phyloP scores from a whole-genome alignment of 129 eudicot species.

The Flaveria brownii region DNA sequence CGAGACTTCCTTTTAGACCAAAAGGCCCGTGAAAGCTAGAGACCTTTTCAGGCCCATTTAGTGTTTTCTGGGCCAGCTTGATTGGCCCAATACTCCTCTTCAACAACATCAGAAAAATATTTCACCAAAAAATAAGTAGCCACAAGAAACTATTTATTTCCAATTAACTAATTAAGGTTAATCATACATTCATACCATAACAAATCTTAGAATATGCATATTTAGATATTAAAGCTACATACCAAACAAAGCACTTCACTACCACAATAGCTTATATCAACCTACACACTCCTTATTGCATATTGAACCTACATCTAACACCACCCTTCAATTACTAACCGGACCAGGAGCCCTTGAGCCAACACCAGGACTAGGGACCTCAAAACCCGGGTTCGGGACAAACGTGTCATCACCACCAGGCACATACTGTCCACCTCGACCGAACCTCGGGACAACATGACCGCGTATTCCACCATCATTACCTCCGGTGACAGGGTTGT shows the following conservation, averaged over 20 bases:
- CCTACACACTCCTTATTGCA: slow-evolving; percentile 14
- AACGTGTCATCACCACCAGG: slow-evolving; percentile 70
- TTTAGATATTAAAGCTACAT: not conserved
- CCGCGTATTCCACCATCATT: slow-evolving; percentile 35
- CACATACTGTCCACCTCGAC: slow-evolving; percentile 30
- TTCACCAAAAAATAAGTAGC: not conserved
- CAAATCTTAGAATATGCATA: not conserved
- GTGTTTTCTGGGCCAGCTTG: too few relatives aligned
- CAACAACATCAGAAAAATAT: not conserved
- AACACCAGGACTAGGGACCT: slow-evolving; percentile 40
- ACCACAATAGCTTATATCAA: not conserved
- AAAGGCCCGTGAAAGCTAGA: too few relatives aligned
- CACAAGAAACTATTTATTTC: not conserved
- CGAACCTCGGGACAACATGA: slow-evolving; percentile 3
- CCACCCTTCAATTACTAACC: slow-evolving; percentile 26
- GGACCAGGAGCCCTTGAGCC: slow-evolving; percentile 34
- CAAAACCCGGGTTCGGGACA: slow-evolving; percentile 65
- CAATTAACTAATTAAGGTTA: not conserved
- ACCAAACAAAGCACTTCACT: not conserved
- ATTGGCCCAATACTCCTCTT: not conserved
- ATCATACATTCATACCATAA: not conserved
- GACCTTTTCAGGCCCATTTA: not conserved
- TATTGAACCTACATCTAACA: not conserved
- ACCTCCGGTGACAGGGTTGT: slow-evolving; percentile 51
- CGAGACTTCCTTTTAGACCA: too few relatives aligned